These are phyloP conservation scores for Davidsoniella neocaledoniae DNA, from an alignment of 2,329 filamentous ascomycete species.

Conservation along the genomic window DNA sequence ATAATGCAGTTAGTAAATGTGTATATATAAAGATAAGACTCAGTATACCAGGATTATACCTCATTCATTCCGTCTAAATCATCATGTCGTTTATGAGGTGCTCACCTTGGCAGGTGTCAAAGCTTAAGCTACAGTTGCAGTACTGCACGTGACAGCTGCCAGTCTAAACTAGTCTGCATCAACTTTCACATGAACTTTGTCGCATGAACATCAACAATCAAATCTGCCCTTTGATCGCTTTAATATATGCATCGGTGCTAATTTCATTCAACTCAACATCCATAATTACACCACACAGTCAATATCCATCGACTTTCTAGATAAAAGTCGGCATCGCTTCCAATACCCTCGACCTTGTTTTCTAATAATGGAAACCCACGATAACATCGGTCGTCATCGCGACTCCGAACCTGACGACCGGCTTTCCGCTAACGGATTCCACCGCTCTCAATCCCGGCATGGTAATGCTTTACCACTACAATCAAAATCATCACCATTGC, in stretches of 20 bases:
- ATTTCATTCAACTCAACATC: too few species aligned
- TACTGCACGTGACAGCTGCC: background rate
- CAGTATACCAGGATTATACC: too few species aligned
- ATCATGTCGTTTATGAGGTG: background rate
- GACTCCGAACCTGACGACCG: background rate
- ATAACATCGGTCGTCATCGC: background rate
- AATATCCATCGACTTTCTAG: background rate
- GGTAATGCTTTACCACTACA: constrained; percentile 23
- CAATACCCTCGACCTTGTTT: background rate
- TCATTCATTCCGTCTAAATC: too few species aligned
- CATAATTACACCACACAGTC: background rate
- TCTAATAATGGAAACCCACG: constrained; percentile 2
- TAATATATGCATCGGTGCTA: too few species aligned
- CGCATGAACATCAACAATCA: background rate
- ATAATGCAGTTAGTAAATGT: too few species aligned
- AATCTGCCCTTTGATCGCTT: constrained; percentile 14
- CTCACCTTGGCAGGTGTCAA: background rate
- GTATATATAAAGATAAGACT: too few species aligned
- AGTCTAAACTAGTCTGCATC: background rate
- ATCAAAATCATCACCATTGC: too few species aligned
- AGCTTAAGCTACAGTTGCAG: background rate
- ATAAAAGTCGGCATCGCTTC: background rate
- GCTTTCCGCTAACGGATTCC: constrained; percentile 12
- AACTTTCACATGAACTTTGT: background rate
- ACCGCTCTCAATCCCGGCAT: constrained; percentile 29